Evolutionary conservation across 441 rosid species (phyloP).

Genomic region (Euphorbia neoarborescens): DNA sequence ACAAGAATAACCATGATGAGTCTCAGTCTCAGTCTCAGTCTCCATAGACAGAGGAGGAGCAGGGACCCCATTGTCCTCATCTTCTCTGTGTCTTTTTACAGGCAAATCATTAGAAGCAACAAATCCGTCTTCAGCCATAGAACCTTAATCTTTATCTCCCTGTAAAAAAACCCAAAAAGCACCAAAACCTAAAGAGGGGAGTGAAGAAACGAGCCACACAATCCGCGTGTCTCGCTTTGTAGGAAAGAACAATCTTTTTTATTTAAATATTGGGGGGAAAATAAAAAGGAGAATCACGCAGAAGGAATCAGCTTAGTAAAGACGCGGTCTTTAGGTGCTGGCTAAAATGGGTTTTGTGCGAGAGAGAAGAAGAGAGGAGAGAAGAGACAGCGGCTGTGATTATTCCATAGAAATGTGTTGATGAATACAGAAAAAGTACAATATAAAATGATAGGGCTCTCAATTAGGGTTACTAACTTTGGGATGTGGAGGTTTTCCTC

Average conservation of each 20-base stretch:
- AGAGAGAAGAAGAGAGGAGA: not conserved
- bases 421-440: not conserved
- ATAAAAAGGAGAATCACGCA: constrained; percentile 3
- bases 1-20: constrained; percentile 37
- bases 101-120: constrained; percentile 40
- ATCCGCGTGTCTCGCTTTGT: constrained; percentile 5
- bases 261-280: not conserved
- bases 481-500: constrained; percentile 13
- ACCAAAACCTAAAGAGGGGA: not conserved
- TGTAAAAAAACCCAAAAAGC: constrained; percentile 1
- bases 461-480: constrained; percentile 28
- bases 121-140: constrained; percentile 43
- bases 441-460: constrained; percentile 34
- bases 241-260: not conserved
- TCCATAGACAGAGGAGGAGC: constrained; percentile 39
- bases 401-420: not conserved
- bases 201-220: constrained; percentile 22
- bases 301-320: constrained; percentile 25
- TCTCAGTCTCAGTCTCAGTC: constrained; percentile 24
- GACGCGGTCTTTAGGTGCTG: constrained; percentile 22
- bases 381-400: not conserved
- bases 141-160: not conserved
- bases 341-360: not conserved
- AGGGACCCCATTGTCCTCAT: constrained; percentile 36
- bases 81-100: constrained; percentile 65